Base-by-base conservation (phyloP, 2,329 filamentous ascomycete genomes). In the Colletotrichum lentis region DNA sequence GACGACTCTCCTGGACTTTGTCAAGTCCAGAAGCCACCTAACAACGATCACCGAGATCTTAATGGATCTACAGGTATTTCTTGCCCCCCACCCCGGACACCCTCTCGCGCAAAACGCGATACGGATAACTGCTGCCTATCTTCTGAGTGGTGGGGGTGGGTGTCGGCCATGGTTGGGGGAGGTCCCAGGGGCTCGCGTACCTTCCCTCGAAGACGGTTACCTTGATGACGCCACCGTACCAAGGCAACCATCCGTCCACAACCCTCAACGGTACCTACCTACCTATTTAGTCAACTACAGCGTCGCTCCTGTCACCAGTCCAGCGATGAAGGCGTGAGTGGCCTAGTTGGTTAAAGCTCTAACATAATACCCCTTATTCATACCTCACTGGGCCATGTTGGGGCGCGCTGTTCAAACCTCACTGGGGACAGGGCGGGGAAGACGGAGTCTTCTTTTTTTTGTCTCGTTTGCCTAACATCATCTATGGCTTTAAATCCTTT, bases 401-500 rank as follows among this genome's bases (percentile, higher is more conserved):
- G 35, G 31, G 31, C 50, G 50, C 50, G 50, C 35, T 54, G 31
- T 39, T 39, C n/a, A 27, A 54, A 54, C 52, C 12, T 22, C 52
- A 16, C n/a, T 10, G 1, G 16, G 31, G 8, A 39, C 31, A 54
- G n/a, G n/a, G 31, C 35, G 52, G 37, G 3, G n/a, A 54, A 10
- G 8, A 12, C 18, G 12, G 7, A n/a, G n/a, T n/a, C 12, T 16
- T 5, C 1, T 3, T 20, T 20, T 22, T 16, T 5, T 16, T 39
- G 37, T 16, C 39, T 54, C 3, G 3, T 20, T 37, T 5, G 8
- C 31, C 31, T 35, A 35, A 35, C 31, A 35, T 35, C 31, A 71
- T 66, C 1, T 77, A 73, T 73, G 71, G 73, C 20, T 78, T 73
- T 52, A 77, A 74, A 27, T 76, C 77, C 63, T 77, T 77, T 53